Percentiles rank a stretch among this genome's conserved stretches.
These are phyloP conservation scores for Aureobasidium subglaciale DNA, from an alignment of 2,329 filamentous ascomycete genomes.

Conservation along the genomic window DNA sequence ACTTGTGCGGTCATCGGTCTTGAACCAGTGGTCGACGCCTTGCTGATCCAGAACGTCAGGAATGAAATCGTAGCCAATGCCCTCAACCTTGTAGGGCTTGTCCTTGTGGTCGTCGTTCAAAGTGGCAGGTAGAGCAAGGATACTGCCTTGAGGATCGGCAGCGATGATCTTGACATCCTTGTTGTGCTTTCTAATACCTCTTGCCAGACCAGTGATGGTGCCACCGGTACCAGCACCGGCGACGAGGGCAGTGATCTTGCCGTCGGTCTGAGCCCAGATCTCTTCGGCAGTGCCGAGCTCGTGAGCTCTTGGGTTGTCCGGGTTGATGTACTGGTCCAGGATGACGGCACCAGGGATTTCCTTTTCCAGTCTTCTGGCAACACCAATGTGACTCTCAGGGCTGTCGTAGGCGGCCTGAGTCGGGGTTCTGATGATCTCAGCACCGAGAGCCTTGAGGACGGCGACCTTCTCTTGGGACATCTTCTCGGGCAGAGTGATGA, in stretches of 20 bases:
- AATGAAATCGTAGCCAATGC: slow-evolving; percentile 97
- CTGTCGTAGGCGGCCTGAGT: slow-evolving; percentile 92
- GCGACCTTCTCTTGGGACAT: slow-evolving; percentile 99
- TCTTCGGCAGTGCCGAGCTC: slow-evolving; percentile 93
- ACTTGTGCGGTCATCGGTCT: slow-evolving; percentile 87
- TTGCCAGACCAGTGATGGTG: slow-evolving; percentile 84
- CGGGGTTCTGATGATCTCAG: slow-evolving; percentile 94
- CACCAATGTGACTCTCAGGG: slow-evolving; percentile 94
- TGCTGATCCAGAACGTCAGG: slow-evolving; percentile 82
- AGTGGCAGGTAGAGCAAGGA: slow-evolving; percentile 71
- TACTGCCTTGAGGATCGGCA: slow-evolving; percentile 86
- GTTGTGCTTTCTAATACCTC: slow-evolving; percentile 82
- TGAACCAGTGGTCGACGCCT: slow-evolving; percentile 90
- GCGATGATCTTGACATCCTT: slow-evolving; percentile 78
- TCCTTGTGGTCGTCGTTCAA: slow-evolving; percentile 78
- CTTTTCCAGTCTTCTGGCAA: slow-evolving; percentile 81
- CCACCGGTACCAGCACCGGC: slow-evolving; percentile 93
- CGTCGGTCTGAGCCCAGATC: slow-evolving; percentile 82
- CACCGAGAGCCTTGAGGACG: slow-evolving; percentile 84
- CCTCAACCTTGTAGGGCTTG: slow-evolving; percentile 92
- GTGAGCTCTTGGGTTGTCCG: slow-evolving; percentile 87
- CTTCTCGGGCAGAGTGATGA: slow-evolving; percentile 98
- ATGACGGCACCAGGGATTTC: slow-evolving; percentile 97
- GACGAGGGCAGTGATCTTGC: slow-evolving; percentile 73
- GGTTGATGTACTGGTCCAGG: slow-evolving; percentile 89